Evolutionary conservation across 208 protist species (phyloP), one percentile per base, ranked within the genome.

Genomic region (Leishmania major): DNA sequence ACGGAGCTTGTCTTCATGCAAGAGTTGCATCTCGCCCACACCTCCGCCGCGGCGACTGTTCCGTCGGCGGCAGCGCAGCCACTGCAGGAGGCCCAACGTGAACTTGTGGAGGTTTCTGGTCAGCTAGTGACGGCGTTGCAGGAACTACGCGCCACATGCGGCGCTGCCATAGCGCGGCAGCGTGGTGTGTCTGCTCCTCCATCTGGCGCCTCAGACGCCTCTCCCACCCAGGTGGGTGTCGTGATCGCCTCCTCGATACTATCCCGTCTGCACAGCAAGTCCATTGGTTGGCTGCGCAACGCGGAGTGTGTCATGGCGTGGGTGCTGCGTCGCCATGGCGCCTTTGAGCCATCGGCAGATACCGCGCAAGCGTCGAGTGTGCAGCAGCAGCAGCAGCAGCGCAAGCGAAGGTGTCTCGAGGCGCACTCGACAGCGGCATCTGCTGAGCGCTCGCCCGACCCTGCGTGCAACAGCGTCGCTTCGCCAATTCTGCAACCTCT

Each of bases 251-350:
- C 70, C n/a, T 55, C 75, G n/a, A 80, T 76, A 28, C 28, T 78
- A 19, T 80, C 81, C 7, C 80, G 60, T 5, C 69, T 86, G 40
- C 79, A 84, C 35, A 22, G 22, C 62, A 70, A 78, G n/a, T 45
- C 79, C 2, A 37, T 72, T 10, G 75, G 25, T 19, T 87, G 84
- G 84, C 84, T 84, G 64, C 79, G 57, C 51, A 88, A 85, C 66
- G 75, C 81, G 19, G 85, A 88, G 75, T 84, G 85, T 51, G 75
- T 88, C 53, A 45, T 88, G 81, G 49, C 76, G 43, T 88, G 80
- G 85, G 62, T 86, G 67, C 71, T 88, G 78, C 81, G 69, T 4
- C 85, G 78, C 3, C 77, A 88, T 11, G 64, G 60, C 35, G 62
- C 72, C 51, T 80, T 85, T 53, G 77, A 88, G 1, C 25, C 55